Evolutionary conservation across 1,139 yeast species (phyloP).

Genomic region (Saccharomyces hybrid): DNA sequence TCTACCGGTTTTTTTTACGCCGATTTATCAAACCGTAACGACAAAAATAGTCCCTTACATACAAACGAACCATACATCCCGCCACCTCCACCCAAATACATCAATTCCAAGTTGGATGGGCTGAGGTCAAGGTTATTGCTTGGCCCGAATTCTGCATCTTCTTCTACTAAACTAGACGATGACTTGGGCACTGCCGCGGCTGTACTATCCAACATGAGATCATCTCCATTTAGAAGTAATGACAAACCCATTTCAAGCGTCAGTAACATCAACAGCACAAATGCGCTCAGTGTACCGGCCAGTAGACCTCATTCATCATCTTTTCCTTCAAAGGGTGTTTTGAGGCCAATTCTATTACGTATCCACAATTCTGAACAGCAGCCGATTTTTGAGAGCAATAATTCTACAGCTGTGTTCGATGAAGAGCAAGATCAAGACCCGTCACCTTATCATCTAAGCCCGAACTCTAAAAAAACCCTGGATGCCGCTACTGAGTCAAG

Average conservation of each 20-base stretch:
- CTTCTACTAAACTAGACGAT: slow-evolving; percentile 14
- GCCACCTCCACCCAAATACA: slow-evolving; percentile 25
- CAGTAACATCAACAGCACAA: slow-evolving; percentile 4
- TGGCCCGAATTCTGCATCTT: slow-evolving; percentile 14
- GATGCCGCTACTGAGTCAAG: neutral
- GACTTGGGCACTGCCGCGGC: slow-evolving; percentile 30
- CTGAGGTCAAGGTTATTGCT: slow-evolving; percentile 23
- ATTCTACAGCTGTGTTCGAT: slow-evolving; percentile 14
- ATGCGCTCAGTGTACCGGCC: neutral
- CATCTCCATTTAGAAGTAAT: slow-evolving; percentile 26
- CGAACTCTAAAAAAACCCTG: neutral
- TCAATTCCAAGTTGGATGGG: slow-evolving; percentile 30
- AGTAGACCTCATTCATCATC: slow-evolving; percentile 26
- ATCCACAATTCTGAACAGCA: slow-evolving; percentile 5
- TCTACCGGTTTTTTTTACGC: neutral
- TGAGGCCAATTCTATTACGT: slow-evolving; percentile 20
- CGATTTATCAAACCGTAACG: neutral
- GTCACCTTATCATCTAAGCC: slow-evolving; percentile 1
- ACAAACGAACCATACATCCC: slow-evolving; percentile 13
- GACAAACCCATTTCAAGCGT: neutral
- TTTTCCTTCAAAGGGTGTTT: slow-evolving; percentile 13
- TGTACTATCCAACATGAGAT: slow-evolving; percentile 29
- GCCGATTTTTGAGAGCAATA: slow-evolving; percentile 3
- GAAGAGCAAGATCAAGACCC: slow-evolving; percentile 11
- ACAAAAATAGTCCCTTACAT: slow-evolving; percentile 3